Evolutionary conservation across 1,284 basidiomycete genomes (phyloP).

Genomic region (Anthracocystis walkeri): DNA sequence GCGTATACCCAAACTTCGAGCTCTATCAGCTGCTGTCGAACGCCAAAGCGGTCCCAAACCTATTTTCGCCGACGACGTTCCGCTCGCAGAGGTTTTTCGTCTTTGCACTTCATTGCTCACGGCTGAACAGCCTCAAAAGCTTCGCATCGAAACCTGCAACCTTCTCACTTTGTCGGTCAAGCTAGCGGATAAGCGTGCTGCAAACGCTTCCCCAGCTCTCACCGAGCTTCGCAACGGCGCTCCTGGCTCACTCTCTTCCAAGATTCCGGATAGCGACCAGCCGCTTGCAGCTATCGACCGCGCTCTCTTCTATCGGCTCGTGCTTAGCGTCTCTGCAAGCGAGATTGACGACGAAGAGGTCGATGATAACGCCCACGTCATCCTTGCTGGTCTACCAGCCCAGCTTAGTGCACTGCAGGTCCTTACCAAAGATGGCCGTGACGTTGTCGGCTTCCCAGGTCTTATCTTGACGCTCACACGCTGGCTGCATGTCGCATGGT

Average conservation of each 20-base stretch:
- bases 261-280: slow-evolving; percentile 55
- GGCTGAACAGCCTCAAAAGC: slow-evolving; percentile 43
- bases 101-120: slow-evolving; percentile 53
- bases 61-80: slow-evolving; percentile 42
- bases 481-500: slow-evolving; percentile 59
- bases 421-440: slow-evolving; percentile 63
- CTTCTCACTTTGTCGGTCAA: slow-evolving; percentile 51
- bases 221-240: slow-evolving; percentile 58
- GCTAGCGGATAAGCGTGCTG: slow-evolving; percentile 52
- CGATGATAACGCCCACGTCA: slow-evolving; percentile 30
- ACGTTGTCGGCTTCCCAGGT: slow-evolving; percentile 60
- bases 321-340: slow-evolving; percentile 49
- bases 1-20: slow-evolving; percentile 40
- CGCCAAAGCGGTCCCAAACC: slow-evolving; percentile 39
- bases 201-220: slow-evolving; percentile 47
- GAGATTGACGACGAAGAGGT: slow-evolving; percentile 42
- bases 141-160: slow-evolving; percentile 52
- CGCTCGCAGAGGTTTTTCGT: slow-evolving; percentile 53
- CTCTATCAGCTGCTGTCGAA: slow-evolving; percentile 47
- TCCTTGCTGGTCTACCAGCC: slow-evolving; percentile 42
- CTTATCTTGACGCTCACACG: slow-evolving; percentile 54
- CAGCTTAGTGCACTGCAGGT: slow-evolving; percentile 63
- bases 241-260: slow-evolving; percentile 59
- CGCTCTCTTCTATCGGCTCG: slow-evolving; percentile 58
- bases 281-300: slow-evolving; percentile 61